These are phyloP conservation scores for Tolypocladium inflatum DNA, from an alignment of 2,329 filamentous ascomycete species.

Conservation along the genomic window DNA sequence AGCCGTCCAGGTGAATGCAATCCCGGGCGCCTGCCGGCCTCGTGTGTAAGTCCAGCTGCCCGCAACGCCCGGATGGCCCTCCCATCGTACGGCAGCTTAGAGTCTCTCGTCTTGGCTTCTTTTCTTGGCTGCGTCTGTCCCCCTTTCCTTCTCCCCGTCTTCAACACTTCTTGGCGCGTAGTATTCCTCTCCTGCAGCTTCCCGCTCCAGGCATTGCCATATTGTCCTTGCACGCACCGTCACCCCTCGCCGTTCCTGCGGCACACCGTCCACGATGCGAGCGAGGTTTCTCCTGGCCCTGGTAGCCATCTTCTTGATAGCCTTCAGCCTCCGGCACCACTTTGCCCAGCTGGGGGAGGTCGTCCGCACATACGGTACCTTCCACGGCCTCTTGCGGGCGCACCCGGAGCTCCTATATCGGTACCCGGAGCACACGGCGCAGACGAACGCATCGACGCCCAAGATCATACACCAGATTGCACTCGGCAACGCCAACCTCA, in stretches of 20 bases:
- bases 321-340: not conserved
- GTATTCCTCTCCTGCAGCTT: not conserved
- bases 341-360: not conserved
- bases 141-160: not conserved
- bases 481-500: constrained; percentile 31
- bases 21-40: not conserved
- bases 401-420: not conserved
- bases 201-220: not conserved
- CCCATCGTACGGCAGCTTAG: not conserved
- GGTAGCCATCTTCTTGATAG: not conserved
- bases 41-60: not conserved
- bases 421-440: not conserved
- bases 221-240: not conserved
- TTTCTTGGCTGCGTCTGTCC: no score
- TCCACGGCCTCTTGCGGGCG: not conserved
- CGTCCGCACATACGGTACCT: not conserved
- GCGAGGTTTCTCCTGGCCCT: not conserved
- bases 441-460: not conserved
- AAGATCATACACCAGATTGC: constrained; percentile 21
- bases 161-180: not conserved
- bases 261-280: not conserved
- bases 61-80: no score
- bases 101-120: no score
- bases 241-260: not conserved
- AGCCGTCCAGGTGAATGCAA: not conserved